phyloP scores from a whole-genome alignment of 805 yeast genomes.

The Saccharomycopsis amapae region DNA sequence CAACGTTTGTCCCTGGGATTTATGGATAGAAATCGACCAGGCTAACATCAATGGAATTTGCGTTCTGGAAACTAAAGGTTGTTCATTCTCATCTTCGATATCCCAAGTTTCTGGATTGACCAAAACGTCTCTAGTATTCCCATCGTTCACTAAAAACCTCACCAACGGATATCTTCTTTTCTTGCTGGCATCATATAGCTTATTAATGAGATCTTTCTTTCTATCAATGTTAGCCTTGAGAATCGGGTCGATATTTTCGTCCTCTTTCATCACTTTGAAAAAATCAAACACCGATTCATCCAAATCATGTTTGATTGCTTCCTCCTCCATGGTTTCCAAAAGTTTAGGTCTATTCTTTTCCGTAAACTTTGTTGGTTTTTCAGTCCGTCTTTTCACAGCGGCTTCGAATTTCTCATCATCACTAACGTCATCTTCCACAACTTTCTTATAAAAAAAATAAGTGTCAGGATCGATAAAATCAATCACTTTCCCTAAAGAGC shows the following conservation, averaged over 20 bases:
- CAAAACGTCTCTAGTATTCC: conserved; percentile 49
- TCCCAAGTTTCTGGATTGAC: conserved; percentile 81
- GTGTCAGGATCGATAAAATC: conserved; percentile 50
- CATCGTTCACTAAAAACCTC: conserved; percentile 63
- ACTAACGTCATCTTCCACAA: conserved; percentile 18
- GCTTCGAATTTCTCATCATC: conserved; percentile 12
- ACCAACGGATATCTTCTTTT: conserved; percentile 65
- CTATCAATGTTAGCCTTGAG: conserved; percentile 33
- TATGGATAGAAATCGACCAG: conserved; percentile 94
- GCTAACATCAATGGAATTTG: conserved; percentile 90
- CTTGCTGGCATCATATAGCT: conserved; percentile 38
- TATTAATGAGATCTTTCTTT: conserved; percentile 40
- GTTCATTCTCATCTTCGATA: conserved; percentile 65
- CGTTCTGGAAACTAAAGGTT: conserved; percentile 54
- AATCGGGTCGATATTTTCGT: conserved; percentile 25
- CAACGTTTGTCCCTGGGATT: conserved; percentile 90
- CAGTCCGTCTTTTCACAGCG: conserved; percentile 22
- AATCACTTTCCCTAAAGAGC: conserved; percentile 64
- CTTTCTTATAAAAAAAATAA: conserved; percentile 33
- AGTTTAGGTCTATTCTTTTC: conserved; percentile 19
- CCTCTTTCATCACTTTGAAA: conserved; percentile 26
- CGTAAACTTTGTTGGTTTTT: conserved; percentile 3
- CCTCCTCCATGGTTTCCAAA: conserved; percentile 24
- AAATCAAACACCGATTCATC: conserved; percentile 47
- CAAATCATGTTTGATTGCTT: conserved; percentile 26